These are phyloP conservation scores for Penicillium robsamsonii DNA, from an alignment of 495 filamentous ascomycete genomes.

Conservation along the genomic window DNA sequence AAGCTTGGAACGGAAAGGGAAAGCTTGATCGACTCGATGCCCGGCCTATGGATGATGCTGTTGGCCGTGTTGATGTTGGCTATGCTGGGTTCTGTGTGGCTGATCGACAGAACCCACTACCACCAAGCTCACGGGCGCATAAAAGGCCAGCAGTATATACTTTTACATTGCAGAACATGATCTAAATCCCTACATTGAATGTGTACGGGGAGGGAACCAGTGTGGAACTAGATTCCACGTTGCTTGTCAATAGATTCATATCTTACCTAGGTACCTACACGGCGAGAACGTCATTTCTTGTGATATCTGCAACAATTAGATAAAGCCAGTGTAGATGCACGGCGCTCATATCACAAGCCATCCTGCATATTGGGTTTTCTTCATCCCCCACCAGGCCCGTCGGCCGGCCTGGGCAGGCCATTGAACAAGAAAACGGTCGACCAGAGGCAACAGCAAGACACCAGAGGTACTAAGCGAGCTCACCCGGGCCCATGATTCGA, in stretches of 20 bases:
- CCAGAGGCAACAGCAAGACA: constrained; percentile 61
- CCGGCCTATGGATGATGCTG: too few relatives aligned
- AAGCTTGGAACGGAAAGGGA: too few relatives aligned
- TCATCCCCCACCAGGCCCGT: constrained; percentile 43
- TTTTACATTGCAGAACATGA: not conserved
- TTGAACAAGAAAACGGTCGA: constrained; percentile 73
- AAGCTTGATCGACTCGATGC: too few relatives aligned
- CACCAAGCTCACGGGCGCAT: too few relatives aligned
- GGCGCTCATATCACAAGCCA: constrained; percentile 42
- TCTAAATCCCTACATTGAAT: not conserved
- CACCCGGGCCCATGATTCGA: constrained; percentile 90
- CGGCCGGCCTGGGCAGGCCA: constrained; percentile 59
- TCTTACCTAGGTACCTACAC: not conserved
- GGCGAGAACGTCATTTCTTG: not conserved
- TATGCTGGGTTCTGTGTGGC: too few relatives aligned
- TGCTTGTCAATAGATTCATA: not conserved
- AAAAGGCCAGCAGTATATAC: not conserved
- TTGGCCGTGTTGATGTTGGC: too few relatives aligned
- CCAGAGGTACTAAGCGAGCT: constrained; percentile 78
- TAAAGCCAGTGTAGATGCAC: not conserved
- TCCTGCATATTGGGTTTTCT: constrained; percentile 44
- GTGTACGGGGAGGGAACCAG: too few relatives aligned
- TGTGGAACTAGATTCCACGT: not conserved
- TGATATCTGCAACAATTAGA: not conserved
- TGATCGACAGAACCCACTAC: too few relatives aligned